Base-by-base conservation (phyloP, 2,329 filamentous ascomycete genomes). In the Diaporthe nobilis region DNA sequence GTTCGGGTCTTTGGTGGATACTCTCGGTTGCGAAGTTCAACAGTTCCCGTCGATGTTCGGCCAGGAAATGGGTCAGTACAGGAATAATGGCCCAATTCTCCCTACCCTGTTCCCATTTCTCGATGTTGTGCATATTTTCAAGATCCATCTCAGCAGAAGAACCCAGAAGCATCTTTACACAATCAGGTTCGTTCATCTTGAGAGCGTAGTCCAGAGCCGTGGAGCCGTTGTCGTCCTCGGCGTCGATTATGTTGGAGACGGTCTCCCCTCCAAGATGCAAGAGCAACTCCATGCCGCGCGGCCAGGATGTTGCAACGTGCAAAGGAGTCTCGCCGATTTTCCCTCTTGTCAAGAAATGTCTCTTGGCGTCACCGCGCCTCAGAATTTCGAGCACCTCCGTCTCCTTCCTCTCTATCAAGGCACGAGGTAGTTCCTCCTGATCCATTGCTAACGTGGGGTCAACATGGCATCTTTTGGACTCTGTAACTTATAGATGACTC, bases 281-380 rank as follows among this genome's bases (percentile, higher is more conserved):
- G 1, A 70, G 47, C 13, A 70, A 34, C 34, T 70, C 65, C 65
- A 70, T 22, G 13, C 65, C 65, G 2, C 47, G 42, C 1, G 65
- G 47, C 65, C 65, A 70, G 20, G 2, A 28, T 53, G 49, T 42
- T 70, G 65, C 49, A 42, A 70, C 47, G 13, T 70, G 65, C 65
- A 70, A 20, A 1, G 65, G 47, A 4, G 65, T 70, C 2, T 70
- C 65, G 0, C 39, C 39, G 0, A 70, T 5, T 25, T 70, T 70
- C 0, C 65, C 65, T 4, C 34, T 70, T 28, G 65, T 28, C n/a
- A 20, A 28, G n/a, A 70, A 8, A 9, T 70, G 34, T 3, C 5
- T 28, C 8, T 70, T 12, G 34, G 34, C 34, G 22, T 70, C 31
- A 7, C 34, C 42, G 17, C 31, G 4, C 4, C 0, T 22, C 15